Evolutionary conservation across 108 stramenopile species (phyloP).

Genomic region (Cyclotella kingstonii): DNA sequence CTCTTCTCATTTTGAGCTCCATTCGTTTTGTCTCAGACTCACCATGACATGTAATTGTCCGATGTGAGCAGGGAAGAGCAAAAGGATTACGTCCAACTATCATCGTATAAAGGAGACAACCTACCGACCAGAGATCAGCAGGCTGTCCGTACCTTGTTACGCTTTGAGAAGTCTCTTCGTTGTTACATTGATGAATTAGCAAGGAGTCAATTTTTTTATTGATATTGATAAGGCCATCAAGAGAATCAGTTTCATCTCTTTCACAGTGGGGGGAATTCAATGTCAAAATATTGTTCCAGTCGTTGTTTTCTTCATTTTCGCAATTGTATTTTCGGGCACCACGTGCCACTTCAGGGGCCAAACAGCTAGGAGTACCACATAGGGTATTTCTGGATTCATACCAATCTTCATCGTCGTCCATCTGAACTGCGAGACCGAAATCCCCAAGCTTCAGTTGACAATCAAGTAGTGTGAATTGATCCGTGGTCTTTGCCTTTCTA

Average conservation of each 20-base stretch:
- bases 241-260: not conserved
- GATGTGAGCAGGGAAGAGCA: not conserved
- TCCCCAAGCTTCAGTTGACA: conserved; percentile 31
- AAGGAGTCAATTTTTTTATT: not conserved
- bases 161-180: not conserved
- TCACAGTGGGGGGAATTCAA: too few species aligned
- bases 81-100: conserved; percentile 27
- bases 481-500: not conserved
- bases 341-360: conserved; percentile 24
- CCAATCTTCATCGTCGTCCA: conserved; percentile 33
- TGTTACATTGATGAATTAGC: not conserved
- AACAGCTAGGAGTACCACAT: conserved; percentile 29
- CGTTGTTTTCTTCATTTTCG: not conserved
- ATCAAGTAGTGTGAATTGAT: not conserved
- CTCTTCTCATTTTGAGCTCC: conserved; percentile 3
- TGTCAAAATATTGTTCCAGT: too few species aligned
- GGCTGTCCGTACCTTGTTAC: conserved; percentile 10
- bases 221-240: not conserved
- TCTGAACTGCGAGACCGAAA: conserved; percentile 28
- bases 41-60: too few species aligned
- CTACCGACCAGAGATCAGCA: conserved; percentile 21
- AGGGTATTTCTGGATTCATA: conserved; percentile 10
- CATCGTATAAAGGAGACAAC: conserved; percentile 29
- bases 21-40: not conserved
- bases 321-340: not conserved